Conservation (phyloP, 2,329 filamentous ascomycete species). For the Mycogone perniciosa region DNA sequence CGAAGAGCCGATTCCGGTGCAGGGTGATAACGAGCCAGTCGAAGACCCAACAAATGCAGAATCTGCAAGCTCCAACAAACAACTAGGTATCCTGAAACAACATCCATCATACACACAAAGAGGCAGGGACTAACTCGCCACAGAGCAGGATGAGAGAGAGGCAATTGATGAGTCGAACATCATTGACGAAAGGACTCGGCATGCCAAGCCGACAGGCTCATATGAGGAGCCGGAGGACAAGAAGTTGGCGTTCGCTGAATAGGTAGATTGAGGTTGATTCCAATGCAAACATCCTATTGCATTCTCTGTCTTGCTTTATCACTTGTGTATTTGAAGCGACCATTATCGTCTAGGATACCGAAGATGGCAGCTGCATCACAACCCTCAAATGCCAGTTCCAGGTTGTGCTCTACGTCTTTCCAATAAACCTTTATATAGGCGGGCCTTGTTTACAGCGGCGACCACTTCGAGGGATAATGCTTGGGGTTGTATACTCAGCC, state of each 20-base stretch:
- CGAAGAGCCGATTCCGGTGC: slow-evolving; percentile 3
- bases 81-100: background rate
- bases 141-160: slow-evolving; percentile 31
- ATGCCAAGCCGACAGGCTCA: slow-evolving; percentile 20
- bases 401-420: too few relatives aligned
- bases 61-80: slow-evolving; percentile 2
- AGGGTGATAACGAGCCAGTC: slow-evolving; percentile 1
- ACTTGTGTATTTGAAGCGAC: too few relatives aligned
- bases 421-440: too few relatives aligned
- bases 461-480: too few relatives aligned
- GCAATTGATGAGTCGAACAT: slow-evolving; percentile 33
- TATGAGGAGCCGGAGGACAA: slow-evolving; percentile 32
- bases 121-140: background rate
- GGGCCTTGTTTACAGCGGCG: too few relatives aligned
- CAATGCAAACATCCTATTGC: too few relatives aligned
- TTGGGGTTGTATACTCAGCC: too few relatives aligned
- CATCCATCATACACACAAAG: background rate
- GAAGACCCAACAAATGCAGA: slow-evolving; percentile 7
- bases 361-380: too few relatives aligned
- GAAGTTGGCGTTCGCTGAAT: background rate
- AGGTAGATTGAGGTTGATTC: too few relatives aligned
- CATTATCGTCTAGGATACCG: too few relatives aligned
- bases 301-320: too few relatives aligned
- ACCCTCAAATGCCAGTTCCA: too few relatives aligned
- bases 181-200: slow-evolving; percentile 29